Evolutionary conservation across 2,329 filamentous ascomycete species (phyloP).

Genomic region (Colletotrichum theobromicola): DNA sequence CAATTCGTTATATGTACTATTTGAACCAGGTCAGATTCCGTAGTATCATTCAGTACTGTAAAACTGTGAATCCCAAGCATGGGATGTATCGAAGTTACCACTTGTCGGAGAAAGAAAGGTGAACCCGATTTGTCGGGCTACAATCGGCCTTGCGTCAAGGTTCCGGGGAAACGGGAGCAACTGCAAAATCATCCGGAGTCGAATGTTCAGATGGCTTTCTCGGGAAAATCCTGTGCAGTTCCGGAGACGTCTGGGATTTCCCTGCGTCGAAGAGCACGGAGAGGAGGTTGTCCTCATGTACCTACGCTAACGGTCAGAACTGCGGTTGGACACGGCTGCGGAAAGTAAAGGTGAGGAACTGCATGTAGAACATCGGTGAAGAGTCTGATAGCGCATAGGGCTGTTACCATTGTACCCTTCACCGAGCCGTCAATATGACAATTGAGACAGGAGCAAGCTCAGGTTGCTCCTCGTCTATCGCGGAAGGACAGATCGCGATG

Average conservation of each 20-base stretch:
- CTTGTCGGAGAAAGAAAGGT: not conserved
- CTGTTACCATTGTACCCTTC: not conserved
- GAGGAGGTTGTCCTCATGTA: not conserved
- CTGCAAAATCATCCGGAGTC: not conserved
- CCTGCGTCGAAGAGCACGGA: not conserved
- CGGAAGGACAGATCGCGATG: not conserved
- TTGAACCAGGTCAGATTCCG: not conserved
- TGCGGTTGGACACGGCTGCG: not conserved
- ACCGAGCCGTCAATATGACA: not conserved
- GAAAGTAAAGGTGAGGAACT: not conserved
- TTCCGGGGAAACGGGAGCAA: not conserved
- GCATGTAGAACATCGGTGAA: not conserved
- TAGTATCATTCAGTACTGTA: not conserved
- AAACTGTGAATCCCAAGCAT: not conserved
- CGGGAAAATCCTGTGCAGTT: not conserved
- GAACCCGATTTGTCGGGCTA: not conserved
- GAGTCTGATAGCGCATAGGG: not conserved
- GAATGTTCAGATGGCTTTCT: not conserved
- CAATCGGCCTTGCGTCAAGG: not conserved
- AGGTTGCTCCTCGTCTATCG: not conserved
- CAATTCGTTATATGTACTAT: not conserved
- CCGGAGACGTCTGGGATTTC: not conserved
- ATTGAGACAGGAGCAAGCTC: not conserved
- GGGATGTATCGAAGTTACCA: not conserved
- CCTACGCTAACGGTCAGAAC: not conserved